These are phyloP conservation scores for Mucor sp. DNA, from an alignment of 371 early-diverging fungal genomes.

Conservation along the genomic window DNA sequence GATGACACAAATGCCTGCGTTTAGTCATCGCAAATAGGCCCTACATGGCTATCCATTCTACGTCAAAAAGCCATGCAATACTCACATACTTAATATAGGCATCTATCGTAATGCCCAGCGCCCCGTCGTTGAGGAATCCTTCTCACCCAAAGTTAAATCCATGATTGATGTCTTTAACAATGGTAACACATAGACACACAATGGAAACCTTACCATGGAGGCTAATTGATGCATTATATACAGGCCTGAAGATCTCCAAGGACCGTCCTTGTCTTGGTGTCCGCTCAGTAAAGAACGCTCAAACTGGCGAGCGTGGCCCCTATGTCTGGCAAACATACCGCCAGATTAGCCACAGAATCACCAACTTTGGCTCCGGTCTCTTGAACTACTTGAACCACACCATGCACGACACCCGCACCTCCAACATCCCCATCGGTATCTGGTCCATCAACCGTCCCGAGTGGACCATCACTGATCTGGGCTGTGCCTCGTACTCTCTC, in stretches of 20 bases:
- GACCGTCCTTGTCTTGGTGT: slow-evolving; percentile 57
- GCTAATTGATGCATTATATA: neutral
- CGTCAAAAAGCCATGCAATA: slow-evolving; percentile 6
- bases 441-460: slow-evolving; percentile 89
- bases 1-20: neutral
- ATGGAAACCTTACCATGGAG: neutral
- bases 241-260: slow-evolving; percentile 39
- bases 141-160: slow-evolving; percentile 45
- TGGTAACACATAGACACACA: slow-evolving; percentile 24
- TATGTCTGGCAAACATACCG: slow-evolving; percentile 82
- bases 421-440: slow-evolving; percentile 59
- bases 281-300: slow-evolving; percentile 49
- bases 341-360: slow-evolving; percentile 67
- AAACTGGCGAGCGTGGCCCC: slow-evolving; percentile 60
- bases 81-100: slow-evolving; percentile 20
- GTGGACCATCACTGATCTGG: slow-evolving; percentile 88
- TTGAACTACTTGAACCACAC: slow-evolving; percentile 49
- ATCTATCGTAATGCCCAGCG: slow-evolving; percentile 39
- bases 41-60: neutral
- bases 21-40: neutral
- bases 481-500: slow-evolving; percentile 55
- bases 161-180: slow-evolving; percentile 43
- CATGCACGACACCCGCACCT: slow-evolving; percentile 32
- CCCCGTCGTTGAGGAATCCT: slow-evolving; percentile 23
- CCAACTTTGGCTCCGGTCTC: slow-evolving; percentile 72